Base-by-base conservation (phyloP, 2,329 filamentous ascomycete genomes). In the Exophiala lecanii-corni region DNA sequence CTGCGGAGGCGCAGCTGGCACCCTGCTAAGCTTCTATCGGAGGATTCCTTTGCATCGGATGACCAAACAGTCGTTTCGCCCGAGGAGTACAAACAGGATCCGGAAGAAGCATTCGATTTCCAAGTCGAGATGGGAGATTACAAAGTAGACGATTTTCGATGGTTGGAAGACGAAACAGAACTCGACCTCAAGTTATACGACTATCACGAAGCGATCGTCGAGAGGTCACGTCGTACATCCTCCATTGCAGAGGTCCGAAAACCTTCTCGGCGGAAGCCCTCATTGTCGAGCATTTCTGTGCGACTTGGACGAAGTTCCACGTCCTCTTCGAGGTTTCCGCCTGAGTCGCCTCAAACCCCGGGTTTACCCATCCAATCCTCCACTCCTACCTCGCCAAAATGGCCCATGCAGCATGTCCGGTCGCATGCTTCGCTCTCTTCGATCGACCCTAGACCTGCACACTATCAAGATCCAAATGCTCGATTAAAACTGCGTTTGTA, bases 401-500 rank as follows among this genome's bases (percentile, higher is more conserved):
- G 70, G 56, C 64, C 53, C 30, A 20, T 51, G 13, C 43, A 39
- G 34, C 49, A 49, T 20, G 28, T 49, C 9, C 74, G 66, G 36
- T 55, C 38, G 58, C 59, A 39, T 54, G 49, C 47, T 44, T 73
- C 70, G 1, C 59, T 71, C 9, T 66, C 72, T 1, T 73, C 72
- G 15, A 78, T 86, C 45, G 87, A 94, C 56, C 75, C 82, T 3
- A 73, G 76, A 23, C 85, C 87, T 3, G 79, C 86, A 26, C 85
- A 95, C 65, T 96, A 95, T 59, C 86, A 88, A 61, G 89, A 96
- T 56, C 88, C 89, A 0, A 86, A 94, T 60, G 87, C 89, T 28
- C 79, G 91, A 23, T 74, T 87, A 56, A 95, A 94, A 65, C 71
- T 97, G 15, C 81, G 89, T 9, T 81, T 87, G 5, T 95, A 89